Percentiles rank a stretch among this genome's conserved stretches.
These are phyloP conservation scores for Hypholoma fasciculare DNA, from an alignment of 768 basidiomycete genomes.

Conservation along the genomic window DNA sequence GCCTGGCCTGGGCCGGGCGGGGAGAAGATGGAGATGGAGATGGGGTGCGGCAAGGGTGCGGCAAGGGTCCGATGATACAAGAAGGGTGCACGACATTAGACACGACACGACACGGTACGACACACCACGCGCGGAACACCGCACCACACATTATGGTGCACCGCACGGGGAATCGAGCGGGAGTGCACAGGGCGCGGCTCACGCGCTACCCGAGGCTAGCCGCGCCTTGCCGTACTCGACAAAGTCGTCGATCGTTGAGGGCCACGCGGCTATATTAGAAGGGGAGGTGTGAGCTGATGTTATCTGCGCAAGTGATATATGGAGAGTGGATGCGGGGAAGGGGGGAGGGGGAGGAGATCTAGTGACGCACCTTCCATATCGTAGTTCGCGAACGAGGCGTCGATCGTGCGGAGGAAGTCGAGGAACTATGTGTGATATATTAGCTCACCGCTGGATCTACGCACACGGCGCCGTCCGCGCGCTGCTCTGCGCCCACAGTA, in stretches of 20 bases:
- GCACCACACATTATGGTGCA: neutral
- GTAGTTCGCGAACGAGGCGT: slow-evolving; percentile 70
- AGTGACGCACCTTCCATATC: slow-evolving; percentile 64
- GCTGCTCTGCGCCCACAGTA: no score
- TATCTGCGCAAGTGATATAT: neutral
- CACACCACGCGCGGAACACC: no score
- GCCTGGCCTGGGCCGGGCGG: no score
- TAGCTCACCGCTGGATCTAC: neutral
- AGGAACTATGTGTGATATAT: slow-evolving; percentile 55
- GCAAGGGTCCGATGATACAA: no score
- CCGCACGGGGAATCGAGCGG: neutral
- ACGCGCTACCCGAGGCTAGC: slow-evolving; percentile 11
- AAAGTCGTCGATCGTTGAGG: slow-evolving; percentile 84
- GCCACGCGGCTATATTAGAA: slow-evolving; percentile 70
- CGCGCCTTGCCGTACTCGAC: slow-evolving; percentile 63
- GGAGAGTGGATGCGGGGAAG: neutral
- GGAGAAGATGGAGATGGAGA: no score
- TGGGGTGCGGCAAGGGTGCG: no score
- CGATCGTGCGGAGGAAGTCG: slow-evolving; percentile 76
- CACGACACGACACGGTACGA: no score
- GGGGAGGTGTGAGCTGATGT: neutral
- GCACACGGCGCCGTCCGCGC: neutral
- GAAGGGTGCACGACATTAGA: no score
- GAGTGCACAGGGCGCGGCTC: neutral
- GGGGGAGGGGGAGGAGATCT: neutral